phyloP scores from a whole-genome alignment of 192 early-diverging fungal species.

The Entomortierella lignicola region DNA sequence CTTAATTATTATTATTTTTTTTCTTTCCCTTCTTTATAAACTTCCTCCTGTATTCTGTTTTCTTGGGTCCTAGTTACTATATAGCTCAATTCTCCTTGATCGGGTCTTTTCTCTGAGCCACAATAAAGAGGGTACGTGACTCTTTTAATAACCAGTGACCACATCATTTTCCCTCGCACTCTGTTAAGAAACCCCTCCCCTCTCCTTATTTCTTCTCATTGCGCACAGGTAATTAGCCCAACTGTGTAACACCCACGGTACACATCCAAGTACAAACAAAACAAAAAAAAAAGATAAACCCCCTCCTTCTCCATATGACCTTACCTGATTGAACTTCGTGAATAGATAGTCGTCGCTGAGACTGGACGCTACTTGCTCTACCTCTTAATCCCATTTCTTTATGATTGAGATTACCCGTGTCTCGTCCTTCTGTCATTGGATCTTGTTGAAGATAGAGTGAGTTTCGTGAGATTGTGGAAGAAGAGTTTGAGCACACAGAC shows the following conservation, averaged over 20 bases:
- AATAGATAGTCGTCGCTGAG: constrained; percentile 1
- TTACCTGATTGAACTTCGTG: constrained; percentile 11
- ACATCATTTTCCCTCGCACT: no score
- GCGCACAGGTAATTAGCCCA: no score
- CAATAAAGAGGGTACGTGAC: no score
- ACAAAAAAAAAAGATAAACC: not conserved
- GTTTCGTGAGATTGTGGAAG: constrained; percentile 4
- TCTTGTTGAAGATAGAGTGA: constrained; percentile 43
- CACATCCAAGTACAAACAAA: not conserved
- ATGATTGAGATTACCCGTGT: not conserved
- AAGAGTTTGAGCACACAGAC: constrained; percentile 13
- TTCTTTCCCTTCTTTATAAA: no score
- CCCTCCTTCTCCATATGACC: not conserved
- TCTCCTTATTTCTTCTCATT: not conserved
- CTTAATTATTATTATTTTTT: no score
- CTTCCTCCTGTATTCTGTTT: no score
- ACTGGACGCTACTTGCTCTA: not conserved
- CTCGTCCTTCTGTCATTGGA: constrained; percentile 20
- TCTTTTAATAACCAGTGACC: no score
- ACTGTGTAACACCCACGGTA: no score
- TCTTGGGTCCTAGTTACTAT: no score
- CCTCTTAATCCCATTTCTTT: not conserved
- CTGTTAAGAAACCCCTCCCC: no score
- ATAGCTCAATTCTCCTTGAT: no score
- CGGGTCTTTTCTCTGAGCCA: no score